These are phyloP conservation scores for Mycogone perniciosa DNA, from an alignment of 2,329 filamentous ascomycete species.

Conservation along the genomic window DNA sequence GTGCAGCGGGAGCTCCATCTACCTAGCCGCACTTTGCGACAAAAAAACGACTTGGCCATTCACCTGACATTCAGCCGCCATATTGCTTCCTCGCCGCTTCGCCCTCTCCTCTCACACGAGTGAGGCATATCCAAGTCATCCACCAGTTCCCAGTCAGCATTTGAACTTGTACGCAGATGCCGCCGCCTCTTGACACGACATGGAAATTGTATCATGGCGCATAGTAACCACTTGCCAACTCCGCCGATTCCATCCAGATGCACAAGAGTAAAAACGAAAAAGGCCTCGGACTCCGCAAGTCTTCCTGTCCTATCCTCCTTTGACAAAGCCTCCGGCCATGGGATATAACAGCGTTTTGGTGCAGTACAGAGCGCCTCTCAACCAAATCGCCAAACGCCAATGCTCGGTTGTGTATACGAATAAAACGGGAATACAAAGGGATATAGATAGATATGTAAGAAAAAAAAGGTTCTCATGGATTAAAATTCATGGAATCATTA, in stretches of 20 bases:
- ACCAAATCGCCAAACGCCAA: slow-evolving; percentile 26
- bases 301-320: not conserved
- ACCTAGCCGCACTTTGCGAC: slow-evolving; percentile 6
- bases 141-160: slow-evolving; percentile 1
- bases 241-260: not conserved
- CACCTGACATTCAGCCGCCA: not conserved
- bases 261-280: not conserved
- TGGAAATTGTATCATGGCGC: slow-evolving; percentile 4
- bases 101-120: not conserved
- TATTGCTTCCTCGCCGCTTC: no score
- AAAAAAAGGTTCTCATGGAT: slow-evolving; percentile 10
- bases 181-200: slow-evolving; percentile 3
- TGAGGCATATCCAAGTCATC: not conserved
- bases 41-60: slow-evolving; percentile 1
- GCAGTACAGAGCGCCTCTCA: slow-evolving; percentile 16
- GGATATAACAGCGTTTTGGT: slow-evolving; percentile 13
- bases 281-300: not conserved
- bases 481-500: slow-evolving; percentile 15
- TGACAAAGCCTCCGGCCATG: slow-evolving; percentile 1
- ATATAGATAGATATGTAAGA: not conserved
- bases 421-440: slow-evolving; percentile 10
- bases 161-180: slow-evolving; percentile 6
- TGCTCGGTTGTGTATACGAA: slow-evolving; percentile 24
- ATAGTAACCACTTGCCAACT: slow-evolving; percentile 1
- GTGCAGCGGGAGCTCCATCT: not conserved